Percentiles rank a stretch among this genome's conserved stretches.
These are phyloP conservation scores for Pueraria montana DNA, from an alignment of 306 rosid species.

Conservation along the genomic window DNA sequence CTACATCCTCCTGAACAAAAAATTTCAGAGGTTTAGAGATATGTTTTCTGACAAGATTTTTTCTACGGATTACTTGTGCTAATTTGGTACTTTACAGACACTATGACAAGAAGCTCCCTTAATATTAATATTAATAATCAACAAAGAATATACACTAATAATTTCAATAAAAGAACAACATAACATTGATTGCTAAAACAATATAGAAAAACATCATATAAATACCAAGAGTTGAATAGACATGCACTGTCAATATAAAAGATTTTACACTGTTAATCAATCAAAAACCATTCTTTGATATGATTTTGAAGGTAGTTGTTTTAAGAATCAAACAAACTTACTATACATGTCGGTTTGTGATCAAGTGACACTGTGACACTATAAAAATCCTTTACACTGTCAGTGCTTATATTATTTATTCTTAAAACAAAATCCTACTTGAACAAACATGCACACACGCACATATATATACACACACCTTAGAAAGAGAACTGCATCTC, in stretches of 20 bases:
- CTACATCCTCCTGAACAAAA: not conserved
- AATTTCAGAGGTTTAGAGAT: not conserved
- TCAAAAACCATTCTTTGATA: not conserved
- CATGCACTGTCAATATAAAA: not conserved
- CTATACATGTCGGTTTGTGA: not conserved
- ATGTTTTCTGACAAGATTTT: not conserved
- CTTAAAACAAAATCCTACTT: not conserved
- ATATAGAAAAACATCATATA: not conserved
- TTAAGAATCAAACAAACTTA: not conserved
- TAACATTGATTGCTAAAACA: conserved; percentile 12
- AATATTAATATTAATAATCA: not conserved
- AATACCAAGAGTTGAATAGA: not conserved
- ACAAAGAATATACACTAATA: conserved; percentile 3
- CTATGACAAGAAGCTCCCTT: conserved; percentile 8
- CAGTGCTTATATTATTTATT: not conserved
- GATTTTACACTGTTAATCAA: not conserved
- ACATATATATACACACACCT: conserved; percentile 53
- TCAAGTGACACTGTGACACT: not conserved
- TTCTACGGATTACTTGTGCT: not conserved
- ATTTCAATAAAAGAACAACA: conserved; percentile 22
- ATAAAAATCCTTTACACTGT: not conserved
- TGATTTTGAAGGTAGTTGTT: not conserved
- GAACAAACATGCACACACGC: conserved; percentile 14
- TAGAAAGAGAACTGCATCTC: conserved; percentile 96
- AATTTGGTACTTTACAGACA: conserved; percentile 9